Evolutionary conservation across 139 green algal species (phyloP), one percentile per base, ranked within the genome.

Genomic region (Protoeuglena noctilucae): DNA sequence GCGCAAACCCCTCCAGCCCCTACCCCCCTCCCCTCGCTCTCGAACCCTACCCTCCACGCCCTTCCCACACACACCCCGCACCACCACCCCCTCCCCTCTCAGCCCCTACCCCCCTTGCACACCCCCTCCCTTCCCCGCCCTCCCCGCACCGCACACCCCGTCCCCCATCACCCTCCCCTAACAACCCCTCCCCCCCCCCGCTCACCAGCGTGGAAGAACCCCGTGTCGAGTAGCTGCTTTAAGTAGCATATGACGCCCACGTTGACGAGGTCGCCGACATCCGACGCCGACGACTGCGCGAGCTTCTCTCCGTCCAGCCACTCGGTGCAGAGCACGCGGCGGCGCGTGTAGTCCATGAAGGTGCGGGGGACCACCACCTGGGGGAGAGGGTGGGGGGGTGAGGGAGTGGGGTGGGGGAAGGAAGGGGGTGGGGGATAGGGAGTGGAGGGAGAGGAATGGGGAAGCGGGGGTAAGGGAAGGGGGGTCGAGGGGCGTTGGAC

Each of bases 241-340:
- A 99, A 75, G 75, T 95, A 98, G 74, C 80, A 93, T 58, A 98
- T 93, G 26, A 99, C 89, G 27, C 91, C 91, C 28, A 98, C 53
- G 72, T 97, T 96, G 51, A 95, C 86, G 34, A 96, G 73, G 2
- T 67, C 62, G 19, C 82, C 86, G 50, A 97, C 87, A 58, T 97
- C 89, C 58, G 74, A 61, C 4, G 81, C 85, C 30, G 75, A 71
- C 65, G 65, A 85, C 67, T 93, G 78, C 28, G 54, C 78, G 56
- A 94, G 76, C 62, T 88, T 89, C 65, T 85, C 77, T 14, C 80
- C 84, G 3, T 94, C 84, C 12, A 94, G 67, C 85, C 85, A 94
- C 41, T 74, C 46, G 7, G 65, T 72, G 4, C 80, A 87, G 29
- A 94, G 72, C 53, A 93, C 85, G 4, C 76, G 71, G 14, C 85